Conservation (phyloP, 495 filamentous ascomycete species). For the Jackrogersella multiformis region DNA sequence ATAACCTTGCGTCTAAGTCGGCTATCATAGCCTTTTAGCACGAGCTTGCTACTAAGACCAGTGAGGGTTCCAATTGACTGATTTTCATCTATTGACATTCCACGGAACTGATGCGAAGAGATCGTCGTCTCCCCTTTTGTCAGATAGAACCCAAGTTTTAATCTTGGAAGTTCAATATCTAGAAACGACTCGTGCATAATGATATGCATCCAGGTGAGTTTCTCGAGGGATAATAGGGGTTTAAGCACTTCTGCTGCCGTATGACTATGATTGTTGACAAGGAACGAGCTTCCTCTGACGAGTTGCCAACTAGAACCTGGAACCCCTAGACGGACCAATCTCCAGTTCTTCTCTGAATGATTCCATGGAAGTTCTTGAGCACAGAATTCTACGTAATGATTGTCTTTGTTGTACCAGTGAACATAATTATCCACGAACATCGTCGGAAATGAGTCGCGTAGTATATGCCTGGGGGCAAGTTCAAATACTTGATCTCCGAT, state of each 20-base stretch:
- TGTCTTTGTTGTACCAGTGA: slow-evolving; percentile 64
- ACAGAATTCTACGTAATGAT: slow-evolving; percentile 60
- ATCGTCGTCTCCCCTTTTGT: slow-evolving; percentile 43
- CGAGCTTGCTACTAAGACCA: slow-evolving; percentile 64
- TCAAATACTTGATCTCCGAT: slow-evolving; percentile 46
- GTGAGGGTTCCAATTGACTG: slow-evolving; percentile 63
- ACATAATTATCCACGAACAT: slow-evolving; percentile 58
- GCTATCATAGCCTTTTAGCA: slow-evolving; percentile 51
- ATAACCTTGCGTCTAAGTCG: slow-evolving; percentile 53
- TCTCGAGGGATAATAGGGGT: slow-evolving; percentile 54
- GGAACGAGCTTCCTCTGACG: not conserved
- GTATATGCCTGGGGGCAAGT: slow-evolving; percentile 54
- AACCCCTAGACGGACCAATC: slow-evolving; percentile 25
- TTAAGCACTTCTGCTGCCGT: slow-evolving; percentile 47
- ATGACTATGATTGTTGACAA: slow-evolving; percentile 50
- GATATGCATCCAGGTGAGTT: slow-evolving; percentile 47
- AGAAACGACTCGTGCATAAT: slow-evolving; percentile 36
- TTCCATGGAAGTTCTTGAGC: slow-evolving; percentile 55
- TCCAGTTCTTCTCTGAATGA: slow-evolving; percentile 42
- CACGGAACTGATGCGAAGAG: slow-evolving; percentile 62
- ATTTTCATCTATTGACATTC: slow-evolving; percentile 61
- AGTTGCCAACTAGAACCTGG: slow-evolving; percentile 13
- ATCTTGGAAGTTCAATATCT: slow-evolving; percentile 57
- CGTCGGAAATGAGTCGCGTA: slow-evolving; percentile 57
- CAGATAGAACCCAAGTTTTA: slow-evolving; percentile 62